A percentile compares a stretch with the other conserved stretches of the same genome.
These are phyloP conservation scores for Spatholobus suberectus DNA, from an alignment of 306 rosid species.

Conservation along the genomic window DNA sequence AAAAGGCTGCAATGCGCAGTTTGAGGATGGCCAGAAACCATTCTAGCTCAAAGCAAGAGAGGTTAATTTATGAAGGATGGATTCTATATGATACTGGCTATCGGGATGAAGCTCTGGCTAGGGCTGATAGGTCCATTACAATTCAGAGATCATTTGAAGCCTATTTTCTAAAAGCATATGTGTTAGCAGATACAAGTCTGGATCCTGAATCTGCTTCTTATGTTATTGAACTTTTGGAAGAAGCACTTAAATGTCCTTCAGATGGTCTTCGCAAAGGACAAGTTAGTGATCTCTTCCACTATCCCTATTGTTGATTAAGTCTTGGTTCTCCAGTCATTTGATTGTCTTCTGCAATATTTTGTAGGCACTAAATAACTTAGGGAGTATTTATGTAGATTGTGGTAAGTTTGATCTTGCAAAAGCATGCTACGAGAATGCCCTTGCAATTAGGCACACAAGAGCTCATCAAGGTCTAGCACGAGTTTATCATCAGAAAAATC, in stretches of 20 bases:
- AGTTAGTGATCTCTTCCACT: conserved; percentile 46
- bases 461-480: conserved; percentile 90
- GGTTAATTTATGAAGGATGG: conserved; percentile 87
- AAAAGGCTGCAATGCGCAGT: conserved; percentile 77
- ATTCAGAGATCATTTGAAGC: conserved; percentile 79
- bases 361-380: conserved; percentile 79
- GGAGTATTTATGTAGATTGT: conserved; percentile 74
- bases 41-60: conserved; percentile 66
- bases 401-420: conserved; percentile 69
- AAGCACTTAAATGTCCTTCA: conserved; percentile 80
- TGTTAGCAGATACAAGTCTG: conserved; percentile 63
- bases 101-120: conserved; percentile 66
- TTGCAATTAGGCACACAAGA: conserved; percentile 77
- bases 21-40: conserved; percentile 79
- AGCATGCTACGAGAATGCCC: conserved; percentile 72
- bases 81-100: conserved; percentile 76
- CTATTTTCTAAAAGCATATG: conserved; percentile 72
- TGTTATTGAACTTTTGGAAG: conserved; percentile 64
- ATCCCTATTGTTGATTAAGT: neutral
- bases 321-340: conserved; percentile 37
- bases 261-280: conserved; percentile 90
- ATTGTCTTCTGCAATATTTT: conserved; percentile 39
- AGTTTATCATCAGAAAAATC: conserved; percentile 65
- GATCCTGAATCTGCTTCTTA: conserved; percentile 57
- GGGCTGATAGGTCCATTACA: conserved; percentile 67